These are phyloP conservation scores for Sporisorium exsertum DNA, from an alignment of 1,284 basidiomycete genomes.

Conservation along the genomic window DNA sequence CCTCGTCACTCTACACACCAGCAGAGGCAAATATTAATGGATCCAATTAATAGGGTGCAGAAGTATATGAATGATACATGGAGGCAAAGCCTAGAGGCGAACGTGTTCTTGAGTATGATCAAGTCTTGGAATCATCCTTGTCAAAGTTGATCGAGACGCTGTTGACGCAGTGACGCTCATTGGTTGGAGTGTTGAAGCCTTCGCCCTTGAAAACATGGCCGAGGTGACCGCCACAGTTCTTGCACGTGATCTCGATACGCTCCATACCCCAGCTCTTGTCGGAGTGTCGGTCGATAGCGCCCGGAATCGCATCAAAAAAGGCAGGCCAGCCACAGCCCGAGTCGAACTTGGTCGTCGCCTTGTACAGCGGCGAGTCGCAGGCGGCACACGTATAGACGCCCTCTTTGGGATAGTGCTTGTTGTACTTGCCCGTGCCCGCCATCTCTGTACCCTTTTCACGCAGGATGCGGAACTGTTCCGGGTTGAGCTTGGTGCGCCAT, in stretches of 20 bases:
- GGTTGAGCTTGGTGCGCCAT: constrained; percentile 84
- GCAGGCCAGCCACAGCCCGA: constrained; percentile 98
- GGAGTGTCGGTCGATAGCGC: constrained; percentile 78
- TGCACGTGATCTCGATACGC: constrained; percentile 81
- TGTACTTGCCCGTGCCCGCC: constrained; percentile 81
- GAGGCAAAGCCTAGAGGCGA: neutral
- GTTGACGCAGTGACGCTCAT: constrained; percentile 79
- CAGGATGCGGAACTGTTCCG: constrained; percentile 88
- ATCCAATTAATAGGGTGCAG: neutral
- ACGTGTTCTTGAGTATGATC: neutral
- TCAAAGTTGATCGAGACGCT: constrained; percentile 85
- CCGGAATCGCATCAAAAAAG: constrained; percentile 93
- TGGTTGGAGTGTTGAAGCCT: constrained; percentile 75
- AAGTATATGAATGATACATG: neutral
- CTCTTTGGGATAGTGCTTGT: constrained; percentile 75
- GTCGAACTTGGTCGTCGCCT: constrained; percentile 87
- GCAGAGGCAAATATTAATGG: no score
- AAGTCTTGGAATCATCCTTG: constrained; percentile 72
- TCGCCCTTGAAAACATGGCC: constrained; percentile 95
- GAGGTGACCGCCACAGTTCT: constrained; percentile 84
- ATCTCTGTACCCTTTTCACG: constrained; percentile 88
- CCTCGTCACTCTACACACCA: neutral
- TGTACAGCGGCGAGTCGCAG: constrained; percentile 70
- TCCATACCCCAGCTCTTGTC: constrained; percentile 71
- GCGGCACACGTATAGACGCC: constrained; percentile 76